Evolutionary conservation across 768 basidiomycete genomes (phyloP), one percentile per base, ranked within the genome.

Genomic region (Leccinum uliginosum): DNA sequence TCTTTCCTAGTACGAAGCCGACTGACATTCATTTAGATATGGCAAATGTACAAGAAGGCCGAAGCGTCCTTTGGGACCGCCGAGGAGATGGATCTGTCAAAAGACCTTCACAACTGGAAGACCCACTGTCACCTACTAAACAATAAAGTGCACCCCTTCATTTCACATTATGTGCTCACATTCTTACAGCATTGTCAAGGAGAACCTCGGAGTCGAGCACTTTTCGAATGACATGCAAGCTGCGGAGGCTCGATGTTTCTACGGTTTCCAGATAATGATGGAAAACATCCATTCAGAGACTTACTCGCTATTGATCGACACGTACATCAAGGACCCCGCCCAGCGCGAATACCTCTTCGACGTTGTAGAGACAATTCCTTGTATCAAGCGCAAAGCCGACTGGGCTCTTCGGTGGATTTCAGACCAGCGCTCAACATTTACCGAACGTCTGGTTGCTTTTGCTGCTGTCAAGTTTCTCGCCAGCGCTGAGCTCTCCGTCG

Each of bases 181-280:
- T 98, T 97, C 71, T 98, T 98, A 97, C 60, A 93, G 94, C 27
- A 97, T 97, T 57, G 93, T 97, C 62, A 97, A 97, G 72, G 94
- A 97, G 71, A 98, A 98, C 71, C 80, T 98, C 1, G n/a, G n/a
- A n/a, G 81, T 97, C 24, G 93, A 96, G 71, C 89, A 94, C 7
- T 97, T 98, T 73, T 92, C 90, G 7, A 85, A 84, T 54, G 95
- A 98, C 69, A 91, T 98, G 4, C 94, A 97, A 69, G 82, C 79
- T 2, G 89, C 94, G 4, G 94, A 98, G 71, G 94, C 93, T 6
- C 86, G 94, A 3, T 97, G 91, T 70, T 98, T 98, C 75, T 98
- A 97, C 67, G 94, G 94, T 17, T 97, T 96, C 76, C 94, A 98
- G 71, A 91, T 98, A 65, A 97, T 97, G 94, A 98, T 96, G 85